phyloP scores from a whole-genome alignment of 768 basidiomycete species.

The Ephemerocybe angulata region DNA sequence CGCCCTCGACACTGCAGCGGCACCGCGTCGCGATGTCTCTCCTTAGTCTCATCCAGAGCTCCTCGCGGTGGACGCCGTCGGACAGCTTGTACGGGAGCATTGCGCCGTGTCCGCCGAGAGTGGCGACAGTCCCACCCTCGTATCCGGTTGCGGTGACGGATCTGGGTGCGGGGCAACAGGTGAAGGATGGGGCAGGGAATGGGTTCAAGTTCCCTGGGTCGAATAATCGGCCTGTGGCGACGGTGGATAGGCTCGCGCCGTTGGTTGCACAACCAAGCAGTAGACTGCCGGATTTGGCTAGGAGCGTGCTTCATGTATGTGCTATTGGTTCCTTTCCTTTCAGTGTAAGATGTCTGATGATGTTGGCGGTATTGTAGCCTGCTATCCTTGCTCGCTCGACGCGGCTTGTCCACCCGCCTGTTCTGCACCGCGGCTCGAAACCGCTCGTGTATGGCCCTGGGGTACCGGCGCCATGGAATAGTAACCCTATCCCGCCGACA shows the following conservation, averaged over 20 bases:
- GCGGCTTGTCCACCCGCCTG: constrained; percentile 62
- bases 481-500: constrained; percentile 30
- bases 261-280: constrained; percentile 62
- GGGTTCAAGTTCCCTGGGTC: constrained; percentile 53
- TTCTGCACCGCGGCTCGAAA: constrained; percentile 51
- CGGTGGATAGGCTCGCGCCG: constrained; percentile 53
- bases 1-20: constrained; percentile 54
- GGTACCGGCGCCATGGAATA: constrained; percentile 53
- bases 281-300: constrained; percentile 63
- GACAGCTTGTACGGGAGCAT: constrained; percentile 61
- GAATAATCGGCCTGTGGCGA: constrained; percentile 41
- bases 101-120: constrained; percentile 58
- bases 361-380: constrained; percentile 35
- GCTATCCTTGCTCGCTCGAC: constrained; percentile 56
- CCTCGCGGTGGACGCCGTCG: constrained; percentile 64
- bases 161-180: constrained; percentile 16
- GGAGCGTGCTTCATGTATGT: constrained; percentile 65
- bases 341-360: constrained; percentile 4
- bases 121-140: constrained; percentile 60
- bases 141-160: constrained; percentile 51
- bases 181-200: constrained; percentile 35
- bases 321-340: background rate
- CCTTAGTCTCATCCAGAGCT: constrained; percentile 51
- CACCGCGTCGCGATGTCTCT: constrained; percentile 77
- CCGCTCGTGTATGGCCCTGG: constrained; percentile 46